Base-by-base conservation (phyloP, 1,284 basidiomycete genomes). In the Abortiporus biennis region DNA sequence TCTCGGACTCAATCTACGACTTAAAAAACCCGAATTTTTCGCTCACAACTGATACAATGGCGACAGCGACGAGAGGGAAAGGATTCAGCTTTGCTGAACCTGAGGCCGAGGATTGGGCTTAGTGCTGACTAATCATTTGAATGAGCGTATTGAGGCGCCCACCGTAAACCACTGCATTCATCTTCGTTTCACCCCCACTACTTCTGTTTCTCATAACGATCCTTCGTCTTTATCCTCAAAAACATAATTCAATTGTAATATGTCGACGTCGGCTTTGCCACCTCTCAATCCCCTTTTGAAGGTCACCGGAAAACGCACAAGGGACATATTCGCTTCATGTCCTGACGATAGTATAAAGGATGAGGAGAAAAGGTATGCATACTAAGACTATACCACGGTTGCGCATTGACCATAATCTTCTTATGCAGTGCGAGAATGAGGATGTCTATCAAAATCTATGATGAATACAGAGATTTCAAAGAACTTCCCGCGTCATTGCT, bases 391-490 rank as follows among this genome's bases (percentile, higher is more conserved):
- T 34, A 3, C n/a, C 17, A 34, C 3, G 20, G n/a, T 45, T 30
- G 37, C n/a, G 4, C 6, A 21, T 39, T 20, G 3, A n/a, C 15
- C n/a, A 23, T 42, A 4, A 36, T 16, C 25, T 32, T 36, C 27
- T 16, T 5, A 32, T 31, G 15, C 49, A 89, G 86, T 55, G 67
- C 78, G 11, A 73, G 83, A 35, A 59, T 87, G 37, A 75, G 80
- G 24, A 57, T 89, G 32, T 69, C 85, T 5, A 74, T 85, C 56
- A 80, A 96, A 78, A 80, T 88, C 64, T 62, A 80, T 55, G 71
- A 85, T 66, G 95, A 98, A 64, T 99, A 95, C 65, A 74, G 75
- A 43, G 83, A 96, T 57, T 91, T 80, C 53, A 89, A 88, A 59
- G 77, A 83, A 24, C 79, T 98, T 1, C 95, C 95, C 1, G 67